Evolutionary conservation across 176 grass and related monocot genomes (phyloP), one percentile per base, ranked within the genome.

Genomic region (Poa annua): DNA sequence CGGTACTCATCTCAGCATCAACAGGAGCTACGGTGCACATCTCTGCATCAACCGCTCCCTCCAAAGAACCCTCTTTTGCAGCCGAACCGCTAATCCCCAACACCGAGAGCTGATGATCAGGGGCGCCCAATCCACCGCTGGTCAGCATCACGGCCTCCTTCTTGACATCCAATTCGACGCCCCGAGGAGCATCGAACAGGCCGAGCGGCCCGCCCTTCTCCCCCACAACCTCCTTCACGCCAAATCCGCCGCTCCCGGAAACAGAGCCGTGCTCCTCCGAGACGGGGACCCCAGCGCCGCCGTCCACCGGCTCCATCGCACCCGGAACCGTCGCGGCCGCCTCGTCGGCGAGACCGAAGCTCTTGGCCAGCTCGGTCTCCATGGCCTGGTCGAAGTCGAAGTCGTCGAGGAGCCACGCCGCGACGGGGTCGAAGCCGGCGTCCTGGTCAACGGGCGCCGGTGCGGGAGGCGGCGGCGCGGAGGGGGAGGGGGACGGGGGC

Each of bases 351-450:
- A 80, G 10, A 19, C 14, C 54, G 54, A 71, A 55, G 47, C 4
- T 14, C 64, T 82, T 78, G 14, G 5, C 69, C 52, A 85, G 74
- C 64, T 89, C 89, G 69, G 32, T 44, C 41, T 39, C 60, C 89
- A 89, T 91, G 66, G 47, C 55, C 61, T 44, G 48, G 81, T 92
- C 89, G 75, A 86, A 80, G 70, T 93, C 95, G 69, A 72, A 72
- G 68, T 71, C 68, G 70, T 73, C 70, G 60, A 94, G 21, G 44
- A 97, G 88, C 95, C 95, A 97, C 95, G 88, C 90, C 77, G 89
- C 73, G 56, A 94, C 48, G 5, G 95, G 92, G 69, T 98, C 95
- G 82, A 97, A 97, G 29, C 50, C 78, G 73, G 29, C 5, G 88
- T 51, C 26, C 14, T 24, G 38, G 64, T 78, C 83, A 10, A 72